Evolutionary conservation across 1,284 basidiomycete species (phyloP), one percentile per base, ranked within the genome.

Genomic region (Cryptococcus jaspeensis): DNA sequence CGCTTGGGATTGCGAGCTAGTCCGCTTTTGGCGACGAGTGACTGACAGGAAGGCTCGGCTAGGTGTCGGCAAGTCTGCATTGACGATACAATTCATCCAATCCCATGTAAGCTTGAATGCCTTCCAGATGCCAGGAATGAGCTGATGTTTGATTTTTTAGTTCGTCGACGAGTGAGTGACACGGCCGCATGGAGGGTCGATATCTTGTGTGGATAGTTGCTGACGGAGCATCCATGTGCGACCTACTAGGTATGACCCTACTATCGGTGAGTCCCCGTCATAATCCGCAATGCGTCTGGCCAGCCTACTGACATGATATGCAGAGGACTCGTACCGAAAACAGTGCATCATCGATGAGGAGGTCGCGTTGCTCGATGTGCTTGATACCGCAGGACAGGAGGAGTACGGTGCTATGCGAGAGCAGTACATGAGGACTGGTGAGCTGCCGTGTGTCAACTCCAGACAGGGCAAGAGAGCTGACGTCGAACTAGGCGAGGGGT

Each of bases 381-480:
- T 99, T 63, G 95, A 99, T 80, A 99, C 96, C 3, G 96, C 96
- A 49, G 95, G 95, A 46, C 95, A 99, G 79, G 95, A 99, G 79
- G 95, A 99, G 82, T 99, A 99, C 76, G 91, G 89, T 28, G 77
- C 77, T 4, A 78, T 78, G 77, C 64, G 77, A 52, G 77, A 78
- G 56, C 77, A 78, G 60, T 78, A 78, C 61, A 76, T 76, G 74
- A 62, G 74, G 56, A 76, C 73, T 37, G 74, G 74, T 71, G 53
- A 51, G 93, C 95, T 9, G 6, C 16, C 22, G 5, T 20, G 18
- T 38, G 11, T 23, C 6, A 32, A 15, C 16, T 28, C 39, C 16
- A 18, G 15, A 9, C 4, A n/a, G 8, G 13, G 75, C 73, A 64
- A 62, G 71, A 65, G 5, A 42, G 39, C 47, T 45, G 44, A 52